phyloP scores from a whole-genome alignment of 345 rosid species.

The Bretschneidera sinensis region DNA sequence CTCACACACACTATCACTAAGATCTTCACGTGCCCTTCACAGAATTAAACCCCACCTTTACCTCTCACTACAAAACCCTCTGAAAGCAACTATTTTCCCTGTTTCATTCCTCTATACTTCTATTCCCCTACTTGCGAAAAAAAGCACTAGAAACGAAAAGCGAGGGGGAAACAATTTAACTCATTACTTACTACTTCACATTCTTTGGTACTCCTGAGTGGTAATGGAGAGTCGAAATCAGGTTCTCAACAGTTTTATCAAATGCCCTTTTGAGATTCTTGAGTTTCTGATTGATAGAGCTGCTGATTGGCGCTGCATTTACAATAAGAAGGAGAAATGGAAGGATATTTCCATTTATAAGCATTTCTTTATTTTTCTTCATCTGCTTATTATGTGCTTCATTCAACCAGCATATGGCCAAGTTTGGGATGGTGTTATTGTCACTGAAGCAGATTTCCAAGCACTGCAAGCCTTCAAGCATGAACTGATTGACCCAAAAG shows the following conservation, averaged over 20 bases:
- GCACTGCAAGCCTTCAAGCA: conserved; percentile 71
- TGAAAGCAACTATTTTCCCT: conserved; percentile 19
- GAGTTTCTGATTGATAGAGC: conserved; percentile 8
- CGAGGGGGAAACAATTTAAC: too few species aligned
- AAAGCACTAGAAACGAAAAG: too few species aligned
- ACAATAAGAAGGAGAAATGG: conserved; percentile 28
- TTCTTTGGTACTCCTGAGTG: conserved; percentile 9
- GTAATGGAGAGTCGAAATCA: conserved; percentile 16
- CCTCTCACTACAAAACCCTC: too few species aligned
- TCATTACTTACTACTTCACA: too few species aligned
- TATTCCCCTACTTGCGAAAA: conserved; percentile 3
- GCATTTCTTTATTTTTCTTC: conserved; percentile 22
- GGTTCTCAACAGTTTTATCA: background rate
- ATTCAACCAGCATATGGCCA: conserved; percentile 30
- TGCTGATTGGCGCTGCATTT: conserved; percentile 21
- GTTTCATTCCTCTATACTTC: conserved; percentile 25
- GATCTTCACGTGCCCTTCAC: conserved; percentile 23
- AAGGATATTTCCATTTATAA: conserved; percentile 21
- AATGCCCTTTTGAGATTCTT: conserved; percentile 12
- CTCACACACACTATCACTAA: conserved; percentile 37
- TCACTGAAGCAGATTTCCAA: conserved; percentile 71
- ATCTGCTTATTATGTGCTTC: conserved; percentile 14
- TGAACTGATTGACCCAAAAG: conserved; percentile 62
- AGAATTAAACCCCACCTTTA: too few species aligned
- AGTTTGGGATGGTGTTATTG: conserved; percentile 69